A percentile compares a stretch with the other conserved stretches of the same genome.
Conservation (phyloP, 306 rosid species). For the Alnus rubra region DNA sequence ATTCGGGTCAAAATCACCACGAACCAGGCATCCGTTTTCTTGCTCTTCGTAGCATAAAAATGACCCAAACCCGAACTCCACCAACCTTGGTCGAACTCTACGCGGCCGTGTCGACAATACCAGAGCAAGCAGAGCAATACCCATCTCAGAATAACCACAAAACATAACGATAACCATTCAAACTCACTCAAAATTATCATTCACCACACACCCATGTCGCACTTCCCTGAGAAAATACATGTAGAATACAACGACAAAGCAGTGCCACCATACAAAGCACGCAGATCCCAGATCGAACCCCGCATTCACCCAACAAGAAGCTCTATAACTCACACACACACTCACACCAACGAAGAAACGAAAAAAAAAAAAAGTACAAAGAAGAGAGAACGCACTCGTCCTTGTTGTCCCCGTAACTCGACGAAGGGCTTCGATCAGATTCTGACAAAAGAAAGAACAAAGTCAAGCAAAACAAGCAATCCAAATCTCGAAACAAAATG, state of each 20-base stretch:
- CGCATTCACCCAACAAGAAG: slow-evolving; percentile 38
- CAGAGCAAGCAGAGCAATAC: slow-evolving; percentile 8
- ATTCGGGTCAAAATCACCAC: slow-evolving; percentile 25
- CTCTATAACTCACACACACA: slow-evolving; percentile 20
- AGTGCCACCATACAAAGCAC: slow-evolving; percentile 23
- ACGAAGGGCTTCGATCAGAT: slow-evolving; percentile 61
- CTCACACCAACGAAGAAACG: slow-evolving; percentile 16
- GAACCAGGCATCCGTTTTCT: not conserved
- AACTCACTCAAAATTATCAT: slow-evolving; percentile 17
- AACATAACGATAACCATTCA: slow-evolving; percentile 7
- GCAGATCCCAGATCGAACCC: slow-evolving; percentile 40
- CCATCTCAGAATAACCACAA: slow-evolving; percentile 15
- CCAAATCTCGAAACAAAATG: slow-evolving; percentile 28
- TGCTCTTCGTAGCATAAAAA: not conserved
- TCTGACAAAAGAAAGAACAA: slow-evolving; percentile 44
- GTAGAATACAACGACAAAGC: slow-evolving; percentile 19
- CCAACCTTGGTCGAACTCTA: slow-evolving; percentile 4
- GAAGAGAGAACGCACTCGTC: slow-evolving; percentile 53
- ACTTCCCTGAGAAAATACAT: slow-evolving; percentile 14
- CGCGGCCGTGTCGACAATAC: not conserved
- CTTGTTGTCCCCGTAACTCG: slow-evolving; percentile 37
- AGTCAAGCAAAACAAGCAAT: slow-evolving; percentile 26
- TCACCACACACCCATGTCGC: slow-evolving; percentile 14
- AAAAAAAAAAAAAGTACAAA: slow-evolving; percentile 16
- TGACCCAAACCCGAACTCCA: slow-evolving; percentile 32